Conservation (phyloP, 2,329 filamentous ascomycete genomes). For the Orbilia blumenaviensis region DNA sequence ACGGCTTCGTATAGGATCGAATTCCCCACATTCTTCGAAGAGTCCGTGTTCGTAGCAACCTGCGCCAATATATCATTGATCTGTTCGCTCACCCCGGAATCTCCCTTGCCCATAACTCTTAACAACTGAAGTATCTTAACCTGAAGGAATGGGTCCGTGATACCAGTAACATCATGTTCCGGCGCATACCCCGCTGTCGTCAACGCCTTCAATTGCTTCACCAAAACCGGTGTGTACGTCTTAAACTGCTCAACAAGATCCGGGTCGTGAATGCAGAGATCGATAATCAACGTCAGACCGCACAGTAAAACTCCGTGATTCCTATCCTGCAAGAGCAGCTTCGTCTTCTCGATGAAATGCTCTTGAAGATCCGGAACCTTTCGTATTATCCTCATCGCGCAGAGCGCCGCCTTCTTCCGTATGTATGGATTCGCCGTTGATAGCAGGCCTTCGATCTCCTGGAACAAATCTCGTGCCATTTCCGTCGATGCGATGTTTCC, state of each 20-base stretch:
- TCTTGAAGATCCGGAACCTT: slow-evolving; percentile 98
- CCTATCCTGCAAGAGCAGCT: slow-evolving; percentile 80
- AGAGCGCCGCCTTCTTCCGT: slow-evolving; percentile 94
- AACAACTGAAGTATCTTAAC: slow-evolving; percentile 92
- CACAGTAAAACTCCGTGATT: slow-evolving; percentile 96
- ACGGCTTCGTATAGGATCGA: slow-evolving; percentile 98
- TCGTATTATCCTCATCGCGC: slow-evolving; percentile 97
- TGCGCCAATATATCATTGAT: slow-evolving; percentile 99
- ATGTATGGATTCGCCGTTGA: slow-evolving; percentile 98
- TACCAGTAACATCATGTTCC: slow-evolving; percentile 97
- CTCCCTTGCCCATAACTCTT: slow-evolving; percentile 84
- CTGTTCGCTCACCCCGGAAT: slow-evolving; percentile 87
- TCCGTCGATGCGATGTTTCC: slow-evolving; percentile 98
- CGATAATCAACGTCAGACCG: slow-evolving; percentile 87
- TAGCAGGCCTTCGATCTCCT: slow-evolving; percentile 90
- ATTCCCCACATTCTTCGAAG: slow-evolving; percentile 97
- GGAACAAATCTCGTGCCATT: slow-evolving; percentile 97
- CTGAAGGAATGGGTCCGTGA: slow-evolving; percentile 96
- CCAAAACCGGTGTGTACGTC: slow-evolving; percentile 81
- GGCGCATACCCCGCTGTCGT: slow-evolving; percentile 96
- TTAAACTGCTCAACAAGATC: slow-evolving; percentile 90
- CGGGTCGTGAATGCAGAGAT: slow-evolving; percentile 93
- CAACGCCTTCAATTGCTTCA: slow-evolving; percentile 88
- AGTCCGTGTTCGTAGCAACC: slow-evolving; percentile 97
- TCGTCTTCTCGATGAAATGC: slow-evolving; percentile 94